These are phyloP conservation scores for Eragrostis curvula DNA, from an alignment of 176 grass and related monocot genomes.

Conservation along the genomic window DNA sequence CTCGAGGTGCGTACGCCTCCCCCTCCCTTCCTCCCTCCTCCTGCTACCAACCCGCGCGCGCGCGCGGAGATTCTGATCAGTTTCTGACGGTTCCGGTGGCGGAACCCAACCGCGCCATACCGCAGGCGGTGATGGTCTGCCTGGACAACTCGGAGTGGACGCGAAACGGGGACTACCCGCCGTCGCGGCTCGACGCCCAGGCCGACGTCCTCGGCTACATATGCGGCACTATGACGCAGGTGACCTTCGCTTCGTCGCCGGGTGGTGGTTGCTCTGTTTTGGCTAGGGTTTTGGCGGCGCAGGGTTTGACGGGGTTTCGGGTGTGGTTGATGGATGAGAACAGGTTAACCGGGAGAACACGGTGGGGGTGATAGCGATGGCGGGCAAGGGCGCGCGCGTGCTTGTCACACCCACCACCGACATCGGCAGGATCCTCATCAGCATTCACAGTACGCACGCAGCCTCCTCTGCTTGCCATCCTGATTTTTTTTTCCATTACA, in stretches of 20 bases:
- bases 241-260: background rate
- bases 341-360: slow-evolving; percentile 61
- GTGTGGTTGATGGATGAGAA: background rate
- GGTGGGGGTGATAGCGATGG: slow-evolving; percentile 71
- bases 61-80: background rate
- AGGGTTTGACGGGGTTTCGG: background rate
- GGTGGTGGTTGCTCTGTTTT: background rate
- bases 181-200: slow-evolving; percentile 50
- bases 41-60: too few relatives aligned
- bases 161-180: slow-evolving; percentile 62
- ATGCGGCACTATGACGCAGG: slow-evolving; percentile 54
- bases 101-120: too few relatives aligned
- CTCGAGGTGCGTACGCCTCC: slow-evolving; percentile 48
- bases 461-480: background rate
- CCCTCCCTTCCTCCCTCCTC: background rate
- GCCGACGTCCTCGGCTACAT: slow-evolving; percentile 45
- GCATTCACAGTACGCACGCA: slow-evolving; percentile 45
- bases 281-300: background rate
- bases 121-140: slow-evolving; percentile 76
- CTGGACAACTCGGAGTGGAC: slow-evolving; percentile 77
- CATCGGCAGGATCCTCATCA: slow-evolving; percentile 52
- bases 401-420: slow-evolving; percentile 61
- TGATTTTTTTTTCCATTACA: background rate
- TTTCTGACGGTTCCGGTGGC: background rate
- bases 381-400: slow-evolving; percentile 54